A percentile compares a stretch with the other conserved stretches of the same genome.
Evolutionary conservation across 805 yeast genomes (phyloP).

Genomic region (Candida qinlingensis): DNA sequence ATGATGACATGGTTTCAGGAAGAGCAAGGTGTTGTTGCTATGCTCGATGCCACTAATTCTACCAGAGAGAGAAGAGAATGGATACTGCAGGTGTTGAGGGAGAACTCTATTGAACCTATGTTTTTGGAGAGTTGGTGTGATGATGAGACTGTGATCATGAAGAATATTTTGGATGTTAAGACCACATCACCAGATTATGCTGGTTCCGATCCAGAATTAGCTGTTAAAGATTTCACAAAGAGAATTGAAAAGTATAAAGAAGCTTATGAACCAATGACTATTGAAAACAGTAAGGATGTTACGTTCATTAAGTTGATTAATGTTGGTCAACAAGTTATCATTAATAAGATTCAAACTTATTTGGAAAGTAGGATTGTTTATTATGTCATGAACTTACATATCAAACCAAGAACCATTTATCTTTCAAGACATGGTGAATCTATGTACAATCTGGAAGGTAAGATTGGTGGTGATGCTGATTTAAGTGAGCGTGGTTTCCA

Average conservation of each 20-base stretch:
- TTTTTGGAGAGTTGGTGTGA: constrained; percentile 91
- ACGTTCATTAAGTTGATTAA: constrained; percentile 87
- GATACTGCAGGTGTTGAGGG: constrained; percentile 56
- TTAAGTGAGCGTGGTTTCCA: constrained; percentile 78
- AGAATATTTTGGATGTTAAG: constrained; percentile 82
- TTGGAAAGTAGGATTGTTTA: constrained; percentile 90
- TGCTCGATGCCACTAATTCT: constrained; percentile 89
- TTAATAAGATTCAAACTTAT: constrained; percentile 83
- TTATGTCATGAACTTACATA: constrained; percentile 92
- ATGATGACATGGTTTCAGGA: constrained; percentile 83
- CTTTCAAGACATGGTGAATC: constrained; percentile 95
- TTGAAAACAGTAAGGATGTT: constrained; percentile 41
- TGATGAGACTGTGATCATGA: constrained; percentile 68
- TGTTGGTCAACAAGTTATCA: constrained; percentile 81
- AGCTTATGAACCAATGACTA: constrained; percentile 71
- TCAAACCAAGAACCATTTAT: constrained; percentile 90
- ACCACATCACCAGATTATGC: constrained; percentile 41
- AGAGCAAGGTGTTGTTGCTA: constrained; percentile 83
- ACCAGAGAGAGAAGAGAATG: constrained; percentile 65
- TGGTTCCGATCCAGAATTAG: constrained; percentile 57
- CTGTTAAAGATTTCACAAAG: constrained; percentile 63
- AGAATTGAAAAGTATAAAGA: constrained; percentile 72
- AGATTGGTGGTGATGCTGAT: constrained; percentile 92
- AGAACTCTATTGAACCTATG: constrained; percentile 76
- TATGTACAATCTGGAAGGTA: constrained; percentile 84